These are phyloP conservation scores for Lichtheimia ramosa DNA, from an alignment of 371 early-diverging fungal species.

Conservation along the genomic window DNA sequence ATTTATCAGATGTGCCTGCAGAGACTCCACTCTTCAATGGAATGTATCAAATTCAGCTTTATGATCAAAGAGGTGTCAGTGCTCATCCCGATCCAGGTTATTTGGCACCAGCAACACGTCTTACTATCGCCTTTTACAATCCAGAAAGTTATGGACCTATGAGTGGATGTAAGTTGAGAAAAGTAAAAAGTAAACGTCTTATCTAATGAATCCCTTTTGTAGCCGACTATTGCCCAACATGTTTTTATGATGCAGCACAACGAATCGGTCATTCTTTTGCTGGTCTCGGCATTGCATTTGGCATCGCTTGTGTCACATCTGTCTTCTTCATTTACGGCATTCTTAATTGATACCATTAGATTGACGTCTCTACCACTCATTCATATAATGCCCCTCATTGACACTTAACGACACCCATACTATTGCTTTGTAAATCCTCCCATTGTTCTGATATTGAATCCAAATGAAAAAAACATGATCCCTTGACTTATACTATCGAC, in stretches of 20 bases:
- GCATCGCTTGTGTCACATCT: slow-evolving; percentile 38
- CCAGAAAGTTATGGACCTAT: slow-evolving; percentile 28
- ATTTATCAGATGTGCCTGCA: slow-evolving; percentile 35
- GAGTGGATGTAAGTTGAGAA: slow-evolving; percentile 6
- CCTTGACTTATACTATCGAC: too few relatives aligned
- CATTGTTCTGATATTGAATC: too few relatives aligned
- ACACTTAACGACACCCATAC: too few relatives aligned
- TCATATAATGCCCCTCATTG: too few relatives aligned
- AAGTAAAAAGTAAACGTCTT: not conserved
- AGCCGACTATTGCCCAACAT: slow-evolving; percentile 43
- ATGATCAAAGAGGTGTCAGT: slow-evolving; percentile 48
- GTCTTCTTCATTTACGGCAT: slow-evolving; percentile 34
- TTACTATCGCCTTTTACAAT: slow-evolving; percentile 45
- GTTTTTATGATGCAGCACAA: slow-evolving; percentile 40
- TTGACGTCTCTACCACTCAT: too few relatives aligned
- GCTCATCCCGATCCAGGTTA: slow-evolving; percentile 38
- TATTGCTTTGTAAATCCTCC: too few relatives aligned
- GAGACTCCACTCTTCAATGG: slow-evolving; percentile 47
- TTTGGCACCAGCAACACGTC: slow-evolving; percentile 28
- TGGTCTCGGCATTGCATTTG: slow-evolving; percentile 32
- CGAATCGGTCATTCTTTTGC: slow-evolving; percentile 21
- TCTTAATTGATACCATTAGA: slow-evolving; percentile 9
- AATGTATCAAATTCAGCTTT: slow-evolving; percentile 41
- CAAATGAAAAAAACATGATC: too few relatives aligned
- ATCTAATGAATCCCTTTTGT: slow-evolving; percentile 5